phyloP scores from a whole-genome alignment of 2,329 filamentous ascomycete species.

The Cadophora sp. region DNA sequence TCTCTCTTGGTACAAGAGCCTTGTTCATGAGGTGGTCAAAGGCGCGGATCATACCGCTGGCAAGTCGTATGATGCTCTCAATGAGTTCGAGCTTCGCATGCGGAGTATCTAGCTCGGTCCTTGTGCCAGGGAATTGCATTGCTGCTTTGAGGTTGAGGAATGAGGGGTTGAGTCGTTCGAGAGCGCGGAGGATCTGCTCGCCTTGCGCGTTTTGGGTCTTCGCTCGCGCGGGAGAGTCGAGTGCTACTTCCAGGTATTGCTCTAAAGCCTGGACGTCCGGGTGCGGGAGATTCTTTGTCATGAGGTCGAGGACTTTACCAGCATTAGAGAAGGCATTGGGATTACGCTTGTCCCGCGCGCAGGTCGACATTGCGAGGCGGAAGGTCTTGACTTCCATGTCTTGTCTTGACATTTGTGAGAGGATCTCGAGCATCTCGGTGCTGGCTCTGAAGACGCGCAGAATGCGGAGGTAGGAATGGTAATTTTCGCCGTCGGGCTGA shows the following conservation, averaged over 20 bases:
- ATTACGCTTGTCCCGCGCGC: conserved; percentile 79
- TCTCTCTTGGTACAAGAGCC: conserved; percentile 37
- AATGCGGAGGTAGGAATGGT: conserved; percentile 70
- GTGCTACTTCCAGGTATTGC: conserved; percentile 62
- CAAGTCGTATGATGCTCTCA: conserved; percentile 35
- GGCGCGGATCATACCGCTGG: conserved; percentile 43
- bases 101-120: not conserved
- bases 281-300: conserved; percentile 54
- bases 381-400: conserved; percentile 62
- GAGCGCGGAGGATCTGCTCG: conserved; percentile 56
- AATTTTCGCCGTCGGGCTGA: conserved; percentile 74
- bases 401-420: conserved; percentile 59
- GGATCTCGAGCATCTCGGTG: conserved; percentile 61
- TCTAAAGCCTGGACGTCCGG: conserved; percentile 60
- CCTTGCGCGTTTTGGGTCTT: conserved; percentile 53
- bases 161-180: conserved; percentile 51
- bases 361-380: conserved; percentile 75
- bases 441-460: conserved; percentile 72
- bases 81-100: conserved; percentile 21
- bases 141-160: conserved; percentile 40
- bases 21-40: conserved; percentile 42
- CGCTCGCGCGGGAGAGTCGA: conserved; percentile 44
- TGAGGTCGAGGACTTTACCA: conserved; percentile 67
- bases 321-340: conserved; percentile 70
- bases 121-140: conserved; percentile 34